Evolutionary conservation across 768 basidiomycete species (phyloP), one percentile per base, ranked within the genome.

Genomic region (Tricholomella constricta): DNA sequence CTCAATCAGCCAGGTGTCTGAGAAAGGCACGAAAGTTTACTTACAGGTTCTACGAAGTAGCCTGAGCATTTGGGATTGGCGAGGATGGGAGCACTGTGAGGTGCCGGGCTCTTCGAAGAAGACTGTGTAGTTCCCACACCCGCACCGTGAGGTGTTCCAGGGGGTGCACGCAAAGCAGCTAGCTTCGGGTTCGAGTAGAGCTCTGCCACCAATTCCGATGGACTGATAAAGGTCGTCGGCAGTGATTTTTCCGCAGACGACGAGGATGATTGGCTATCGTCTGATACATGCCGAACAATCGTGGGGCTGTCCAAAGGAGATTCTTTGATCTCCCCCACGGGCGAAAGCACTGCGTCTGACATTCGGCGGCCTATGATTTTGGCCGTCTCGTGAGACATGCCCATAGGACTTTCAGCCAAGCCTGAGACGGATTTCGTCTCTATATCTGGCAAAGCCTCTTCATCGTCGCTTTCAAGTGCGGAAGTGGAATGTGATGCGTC

Each of bases 1-100:
- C n/a, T 36, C 34, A 25, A 45, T 44, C 9, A 29, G 9, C 55
- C 20, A 7, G 7, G 19, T 43, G 48, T 32, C 8, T 27, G 25
- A 23, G 48, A 41, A 41, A 14, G 29, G 4, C 23, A 29, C n/a
- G 27, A 26, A 36, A 53, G 5, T 34, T 23, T 7, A 78, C 90
- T 60, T 62, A 97, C 93, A 29, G 94, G 94, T 67, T 98, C 96
- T 40, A 98, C 84, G 65, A 98, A 98, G 69, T 99, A 99, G 7
- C 94, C 95, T 1, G 94, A 96, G 69, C 97, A 98, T 62, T 87
- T 86, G 12, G 88, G 75, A 63, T 94, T 91, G 31, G 78, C 70
- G 42, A 95, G 67, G 32, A 90, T 88, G 2, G 89, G 88, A 2
- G 82, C 78, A 51, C 84, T 85, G 41, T 63, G 76, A 68, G 25